Evolutionary conservation across 2,329 filamentous ascomycete species (phyloP), one percentile per base, ranked within the genome.

Genomic region (Colletotrichum neosansevieriae): DNA sequence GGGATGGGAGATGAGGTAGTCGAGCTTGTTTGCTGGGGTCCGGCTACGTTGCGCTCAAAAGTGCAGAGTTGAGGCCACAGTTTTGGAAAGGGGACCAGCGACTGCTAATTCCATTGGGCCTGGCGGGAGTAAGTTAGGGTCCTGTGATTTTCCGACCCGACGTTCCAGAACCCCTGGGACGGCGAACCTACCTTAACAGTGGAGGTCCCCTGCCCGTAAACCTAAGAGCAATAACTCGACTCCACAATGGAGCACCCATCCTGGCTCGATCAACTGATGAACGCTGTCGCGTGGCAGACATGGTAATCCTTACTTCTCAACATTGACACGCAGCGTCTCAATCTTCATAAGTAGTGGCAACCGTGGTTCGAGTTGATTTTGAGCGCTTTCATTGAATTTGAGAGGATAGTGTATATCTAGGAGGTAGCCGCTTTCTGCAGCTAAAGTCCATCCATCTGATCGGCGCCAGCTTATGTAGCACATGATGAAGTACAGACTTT

Each of bases 1-100:
- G 17, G 57, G 59, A 67, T 63, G 60, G 63, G 60, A 45, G 60
- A 65, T 42, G 51, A n/a, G n/a, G n/a, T n/a, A n/a, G 15, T 67
- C 49, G 17, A 58, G 44, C 51, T 67, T 45, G 24, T 38, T 36
- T 32, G 9, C 57, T 69, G 56, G 57, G 53, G 58, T 6, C 36
- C 24, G 62, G 49, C 29, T 49, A 62, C 50, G 51, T 34, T 69
- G 74, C 70, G 68, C 70, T 67, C 67, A 72, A 72, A 69, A 71
- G 70, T 69, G 68, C 70, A 71, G 73, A 79, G 77, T 81, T 81
- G 76, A 82, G 80, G 80, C 80, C 80, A 82, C 80, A 78, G 81
- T 81, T 80, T 79, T 74, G 79, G 75, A 79, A 79, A 76, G 70
- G 70, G 70, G 69, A 71, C 64, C 57, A 62, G 36, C 42, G 60